Evolutionary conservation across 208 protist species (phyloP), one percentile per base, ranked within the genome.

Genomic region (Balamuthia mandrillaris): DNA sequence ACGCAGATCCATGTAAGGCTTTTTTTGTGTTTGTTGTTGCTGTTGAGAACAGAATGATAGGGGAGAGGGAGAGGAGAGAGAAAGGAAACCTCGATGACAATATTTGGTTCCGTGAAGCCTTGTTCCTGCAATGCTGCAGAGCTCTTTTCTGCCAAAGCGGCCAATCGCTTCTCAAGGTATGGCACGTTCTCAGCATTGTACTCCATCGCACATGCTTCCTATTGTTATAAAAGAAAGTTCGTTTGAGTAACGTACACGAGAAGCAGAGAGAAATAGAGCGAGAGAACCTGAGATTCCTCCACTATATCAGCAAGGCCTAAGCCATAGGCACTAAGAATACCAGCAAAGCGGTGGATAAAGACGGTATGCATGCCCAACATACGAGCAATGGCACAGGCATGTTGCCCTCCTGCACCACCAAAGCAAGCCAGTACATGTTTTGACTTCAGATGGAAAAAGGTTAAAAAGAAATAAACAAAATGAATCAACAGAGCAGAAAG

Each of bases 391-490:
- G 92, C 94, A 82, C 96, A 98, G 6, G 96, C 95, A 90, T 97
- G 95, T 87, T 97, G 96, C 6, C 93, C 93, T 49, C 90, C 89
- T 6, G 97, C 97, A n/a, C 96, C 96, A 79, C 96, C 96, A 88
- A 98, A 98, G 75, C 95, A 96, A 0, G 93, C 81, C 18, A 98
- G 87, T 29, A 91, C 88, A 89, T 98, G 96, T 24, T 94, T 88
- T 3, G 91, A 81, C 63, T 74, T 21, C 37, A 24, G 21, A 47
- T 6, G 16, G 42, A 47, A 27, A 10, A 74, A 74, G 33, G 31
- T 51, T 70, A 0, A 0, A 41, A 33, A 9, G 49, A 14, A 18
- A 14, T 14, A 24, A 54, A 18, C 16, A 14, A 14, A 18, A 54
- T 24, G 47, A 24, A 54, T 54, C 47, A 54, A 24, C n/a, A 18